A percentile compares a stretch with the other conserved stretches of the same genome.
These are phyloP conservation scores for Saccharomyces hybrid DNA, from an alignment of 1,139 yeast genomes.

Conservation along the genomic window DNA sequence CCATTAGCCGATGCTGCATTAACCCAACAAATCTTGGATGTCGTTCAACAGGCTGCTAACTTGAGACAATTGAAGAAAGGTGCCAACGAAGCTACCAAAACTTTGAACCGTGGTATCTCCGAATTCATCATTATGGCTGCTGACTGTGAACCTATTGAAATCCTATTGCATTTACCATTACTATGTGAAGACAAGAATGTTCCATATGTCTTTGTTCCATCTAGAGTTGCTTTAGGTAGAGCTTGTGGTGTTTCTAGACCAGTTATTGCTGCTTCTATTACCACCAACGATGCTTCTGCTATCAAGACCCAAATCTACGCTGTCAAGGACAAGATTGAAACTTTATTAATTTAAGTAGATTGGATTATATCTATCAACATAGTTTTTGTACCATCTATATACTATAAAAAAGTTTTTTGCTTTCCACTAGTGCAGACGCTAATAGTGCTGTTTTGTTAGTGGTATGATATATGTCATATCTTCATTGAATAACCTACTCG, in stretches of 20 bases:
- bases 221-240: slow-evolving; percentile 97
- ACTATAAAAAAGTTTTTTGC: background rate
- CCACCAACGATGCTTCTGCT: slow-evolving; percentile 97
- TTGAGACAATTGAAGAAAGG: slow-evolving; percentile 98
- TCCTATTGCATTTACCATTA: slow-evolving; percentile 92
- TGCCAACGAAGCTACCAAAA: slow-evolving; percentile 99
- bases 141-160: slow-evolving; percentile 98
- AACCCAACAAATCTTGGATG: slow-evolving; percentile 94
- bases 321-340: slow-evolving; percentile 98
- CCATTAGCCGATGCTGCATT: slow-evolving; percentile 96
- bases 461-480: background rate
- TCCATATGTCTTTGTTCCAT: slow-evolving; percentile 97
- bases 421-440: background rate
- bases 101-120: slow-evolving; percentile 98
- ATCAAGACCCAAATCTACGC: slow-evolving; percentile 94
- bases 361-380: background rate
- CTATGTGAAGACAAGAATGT: slow-evolving; percentile 99
- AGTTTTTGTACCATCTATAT: background rate
- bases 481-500: background rate
- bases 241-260: slow-evolving; percentile 99
- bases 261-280: slow-evolving; percentile 96
- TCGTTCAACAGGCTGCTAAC: slow-evolving; percentile 96
- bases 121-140: slow-evolving; percentile 99
- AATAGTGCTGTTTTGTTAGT: background rate
- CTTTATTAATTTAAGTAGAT: slow-evolving; percentile 68